A percentile compares a stretch with the other conserved stretches of the same genome.
Conservation (phyloP, 306 rosid genomes). For the Inga oerstediana region DNA sequence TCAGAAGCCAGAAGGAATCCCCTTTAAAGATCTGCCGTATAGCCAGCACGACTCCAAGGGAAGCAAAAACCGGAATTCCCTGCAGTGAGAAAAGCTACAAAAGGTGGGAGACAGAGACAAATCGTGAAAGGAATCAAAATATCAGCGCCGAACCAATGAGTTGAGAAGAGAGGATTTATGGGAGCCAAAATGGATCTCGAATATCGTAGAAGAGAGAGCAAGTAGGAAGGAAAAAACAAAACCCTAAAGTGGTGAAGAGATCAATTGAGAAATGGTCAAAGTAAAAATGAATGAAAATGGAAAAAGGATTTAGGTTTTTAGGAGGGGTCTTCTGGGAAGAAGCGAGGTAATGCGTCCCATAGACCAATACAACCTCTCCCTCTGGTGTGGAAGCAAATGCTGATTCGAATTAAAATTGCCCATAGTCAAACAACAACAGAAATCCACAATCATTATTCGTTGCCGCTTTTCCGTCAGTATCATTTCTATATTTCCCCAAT, state of each 20-base stretch:
- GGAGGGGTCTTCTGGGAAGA: neutral
- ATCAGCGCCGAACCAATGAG: neutral
- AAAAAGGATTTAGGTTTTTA: neutral
- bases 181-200: neutral
- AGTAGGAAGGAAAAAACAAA: neutral
- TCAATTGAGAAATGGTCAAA: neutral
- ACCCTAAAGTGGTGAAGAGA: neutral
- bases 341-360: neutral
- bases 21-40: neutral
- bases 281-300: neutral
- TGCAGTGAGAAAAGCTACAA: neutral
- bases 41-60: neutral
- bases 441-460: neutral
- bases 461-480: neutral
- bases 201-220: neutral
- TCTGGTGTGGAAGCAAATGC: neutral
- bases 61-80: neutral
- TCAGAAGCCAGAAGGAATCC: neutral
- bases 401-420: neutral
- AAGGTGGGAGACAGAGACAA: neutral
- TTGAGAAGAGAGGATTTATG: neutral
- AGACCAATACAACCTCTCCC: neutral
- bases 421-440: neutral
- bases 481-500: neutral
- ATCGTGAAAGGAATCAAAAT: neutral